Base-by-base conservation (phyloP, 164 flowering plant species). In the Euptelea pleiosperma region DNA sequence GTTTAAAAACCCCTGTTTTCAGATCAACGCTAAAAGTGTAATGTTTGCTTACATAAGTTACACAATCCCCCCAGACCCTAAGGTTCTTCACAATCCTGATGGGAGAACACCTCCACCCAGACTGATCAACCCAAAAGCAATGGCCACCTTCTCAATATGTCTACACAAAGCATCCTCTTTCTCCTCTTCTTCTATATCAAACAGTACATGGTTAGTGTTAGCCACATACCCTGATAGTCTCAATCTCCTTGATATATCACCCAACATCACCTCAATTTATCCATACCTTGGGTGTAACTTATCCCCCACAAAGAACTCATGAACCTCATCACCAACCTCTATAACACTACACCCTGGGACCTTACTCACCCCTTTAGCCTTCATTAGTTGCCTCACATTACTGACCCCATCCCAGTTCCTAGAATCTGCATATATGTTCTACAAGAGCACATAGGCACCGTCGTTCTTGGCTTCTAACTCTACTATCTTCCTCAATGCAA, bases 271-370 rank as follows among this genome's bases (percentile, higher is more conserved):
- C 53, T 76, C 69, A 29, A 76, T 71, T 31, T 66, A 73, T 7
- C 15, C 47, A 44, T 63, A 71, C 40, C 73, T 71, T 22, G 73
- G 74, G 44, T 73, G 80, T 15, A 75, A 48, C 51, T 64, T 69
- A 39, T 76, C 78, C 40, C 83, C 80, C 25, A 50, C 71, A 58
- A 79, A 66, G 61, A 79, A 79, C 60, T 74, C 79, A 56, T 79
- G 83, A 70, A 77, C 73, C 58, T 71, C 72, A 9, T 78, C 77
- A 48, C 61, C 68, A 12, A 67, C 71, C 56, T 73, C 82, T 16
- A 73, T 68, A 12, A 67, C 70, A 55, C 80, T 80, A 52, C 82
- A 77, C n/a, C 82, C 82, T 12, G 82, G 78, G 16, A 50, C 68
- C 50, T 77, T 75, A 10, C 47, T 69, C 30, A 75, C 78, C 7